These are phyloP conservation scores for Crithidia expoeki DNA, from an alignment of 208 protist genomes.

Conservation along the genomic window DNA sequence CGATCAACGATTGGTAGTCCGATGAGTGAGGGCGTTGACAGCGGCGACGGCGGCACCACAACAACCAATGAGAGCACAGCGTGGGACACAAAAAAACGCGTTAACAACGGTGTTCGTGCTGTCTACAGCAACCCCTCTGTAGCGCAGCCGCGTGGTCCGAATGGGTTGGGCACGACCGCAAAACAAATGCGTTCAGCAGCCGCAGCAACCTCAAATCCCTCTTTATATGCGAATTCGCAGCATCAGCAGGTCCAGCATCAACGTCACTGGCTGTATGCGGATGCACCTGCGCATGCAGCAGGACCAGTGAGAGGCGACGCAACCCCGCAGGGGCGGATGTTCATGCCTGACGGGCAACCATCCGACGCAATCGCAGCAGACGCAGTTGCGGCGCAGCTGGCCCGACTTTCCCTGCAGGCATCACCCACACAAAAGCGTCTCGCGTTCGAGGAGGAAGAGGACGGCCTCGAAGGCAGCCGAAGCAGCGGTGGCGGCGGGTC, in stretches of 20 bases:
- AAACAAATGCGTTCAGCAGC: background rate
- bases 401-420: slow-evolving; percentile 37
- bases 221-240: no score
- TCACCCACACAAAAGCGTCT: slow-evolving; percentile 77
- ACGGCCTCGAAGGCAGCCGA: slow-evolving; percentile 7
- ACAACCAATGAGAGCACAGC: background rate
- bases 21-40: background rate
- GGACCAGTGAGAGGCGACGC: background rate
- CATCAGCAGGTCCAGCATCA: background rate
- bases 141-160: no score
- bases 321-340: slow-evolving; percentile 12
- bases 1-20: slow-evolving; percentile 20
- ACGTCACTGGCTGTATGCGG: background rate
- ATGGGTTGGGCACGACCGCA: no score
- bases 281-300: background rate
- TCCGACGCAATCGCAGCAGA: background rate
- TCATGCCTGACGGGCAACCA: background rate
- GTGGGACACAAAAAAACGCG: no score
- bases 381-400: slow-evolving; percentile 29
- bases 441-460: slow-evolving; percentile 55
- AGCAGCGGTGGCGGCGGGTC: background rate
- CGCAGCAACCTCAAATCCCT: no score
- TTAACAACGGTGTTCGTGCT: no score
- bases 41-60: background rate
- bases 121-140: no score